Conservation (phyloP, 2,329 filamentous ascomycete genomes). For the Colletotrichum sp. region DNA sequence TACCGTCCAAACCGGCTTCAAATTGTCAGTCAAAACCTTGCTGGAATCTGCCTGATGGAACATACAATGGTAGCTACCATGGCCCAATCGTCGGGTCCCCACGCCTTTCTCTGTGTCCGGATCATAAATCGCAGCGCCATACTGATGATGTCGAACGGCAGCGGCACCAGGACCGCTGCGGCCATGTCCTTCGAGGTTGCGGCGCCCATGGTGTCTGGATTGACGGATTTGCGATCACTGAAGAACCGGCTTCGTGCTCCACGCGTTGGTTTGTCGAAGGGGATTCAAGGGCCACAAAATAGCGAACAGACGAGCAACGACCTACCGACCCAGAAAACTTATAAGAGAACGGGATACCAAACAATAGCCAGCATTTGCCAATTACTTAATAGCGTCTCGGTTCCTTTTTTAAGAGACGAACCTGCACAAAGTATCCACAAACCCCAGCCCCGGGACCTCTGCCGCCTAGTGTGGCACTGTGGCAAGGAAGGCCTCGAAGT, state of each 20-base stretch:
- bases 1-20: conserved; percentile 6
- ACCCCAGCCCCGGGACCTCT: background rate
- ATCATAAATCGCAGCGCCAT: conserved; percentile 10
- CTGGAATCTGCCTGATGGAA: background rate
- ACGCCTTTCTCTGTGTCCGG: conserved; percentile 13
- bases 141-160: conserved; percentile 2
- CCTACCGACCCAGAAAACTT: background rate
- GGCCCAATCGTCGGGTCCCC: conserved; percentile 18
- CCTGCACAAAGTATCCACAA: conserved; percentile 2
- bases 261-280: background rate
- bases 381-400: conserved; percentile 7
- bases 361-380: background rate
- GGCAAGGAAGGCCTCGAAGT: background rate
- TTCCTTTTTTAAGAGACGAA: background rate
- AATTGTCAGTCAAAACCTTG: background rate
- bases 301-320: background rate
- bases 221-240: background rate
- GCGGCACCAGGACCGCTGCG: conserved; percentile 6
- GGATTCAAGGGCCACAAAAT: background rate
- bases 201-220: background rate
- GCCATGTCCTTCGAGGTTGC: conserved; percentile 18
- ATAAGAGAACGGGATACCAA: background rate
- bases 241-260: conserved; percentile 13
- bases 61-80: conserved; percentile 16
- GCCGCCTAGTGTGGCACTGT: conserved; percentile 2